Conservation (phyloP, 2,329 filamentous ascomycete species). For the Dactylella cylindrospora region DNA sequence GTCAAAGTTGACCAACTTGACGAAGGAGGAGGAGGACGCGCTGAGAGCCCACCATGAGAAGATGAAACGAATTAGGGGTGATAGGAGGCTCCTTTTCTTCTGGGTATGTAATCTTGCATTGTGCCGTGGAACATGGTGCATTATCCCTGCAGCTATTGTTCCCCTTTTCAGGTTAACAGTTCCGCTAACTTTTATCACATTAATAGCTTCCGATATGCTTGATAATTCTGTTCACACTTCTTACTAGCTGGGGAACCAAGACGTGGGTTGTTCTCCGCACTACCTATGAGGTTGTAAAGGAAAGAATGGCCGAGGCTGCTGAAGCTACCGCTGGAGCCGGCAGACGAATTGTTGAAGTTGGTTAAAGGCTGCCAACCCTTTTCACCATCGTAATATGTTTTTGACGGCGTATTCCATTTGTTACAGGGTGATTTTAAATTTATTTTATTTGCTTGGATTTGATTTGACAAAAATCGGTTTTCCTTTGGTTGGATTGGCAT, state of each 20-base stretch:
- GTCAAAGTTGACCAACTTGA: slow-evolving; percentile 52
- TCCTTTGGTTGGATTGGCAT: too few species aligned
- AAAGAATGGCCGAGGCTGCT: slow-evolving; percentile 39
- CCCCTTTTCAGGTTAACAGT: too few species aligned
- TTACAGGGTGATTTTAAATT: too few species aligned
- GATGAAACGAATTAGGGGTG: slow-evolving; percentile 64
- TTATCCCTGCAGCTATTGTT: too few species aligned
- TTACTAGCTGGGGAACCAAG: slow-evolving; percentile 50
- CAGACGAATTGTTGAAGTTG: slow-evolving; percentile 30
- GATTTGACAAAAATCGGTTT: too few species aligned
- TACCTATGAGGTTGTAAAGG: slow-evolving; percentile 39
- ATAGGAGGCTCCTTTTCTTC: slow-evolving; percentile 68
- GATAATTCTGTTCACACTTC: slow-evolving; percentile 52
- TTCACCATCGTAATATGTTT: too few species aligned
- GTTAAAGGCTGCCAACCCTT: too few species aligned
- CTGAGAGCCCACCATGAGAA: slow-evolving; percentile 64
- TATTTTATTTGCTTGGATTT: too few species aligned
- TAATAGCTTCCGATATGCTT: slow-evolving; percentile 53
- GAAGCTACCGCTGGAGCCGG: slow-evolving; percentile 32
- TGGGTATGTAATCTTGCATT: slow-evolving; percentile 60
- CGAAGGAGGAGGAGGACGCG: slow-evolving; percentile 66
- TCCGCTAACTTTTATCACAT: slow-evolving; percentile 15
- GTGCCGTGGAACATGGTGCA: too few species aligned
- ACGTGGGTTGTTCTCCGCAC: slow-evolving; percentile 35
- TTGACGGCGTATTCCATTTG: too few species aligned